Base-by-base conservation (phyloP, 2,329 filamentous ascomycete species). In the Monilinia aucupariae region DNA sequence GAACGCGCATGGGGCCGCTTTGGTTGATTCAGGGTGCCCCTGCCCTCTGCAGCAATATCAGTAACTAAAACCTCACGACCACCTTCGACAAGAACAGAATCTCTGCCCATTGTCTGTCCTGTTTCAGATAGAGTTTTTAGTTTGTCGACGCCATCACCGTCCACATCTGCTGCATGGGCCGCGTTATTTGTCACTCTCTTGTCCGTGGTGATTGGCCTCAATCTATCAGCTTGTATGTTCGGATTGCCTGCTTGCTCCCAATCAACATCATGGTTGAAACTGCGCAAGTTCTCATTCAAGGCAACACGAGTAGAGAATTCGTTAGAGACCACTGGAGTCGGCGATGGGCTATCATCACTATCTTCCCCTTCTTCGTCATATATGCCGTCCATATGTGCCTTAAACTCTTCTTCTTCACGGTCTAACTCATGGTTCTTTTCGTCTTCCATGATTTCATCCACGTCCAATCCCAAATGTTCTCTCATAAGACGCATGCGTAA, bases 381-480 rank as follows among this genome's bases (percentile, higher is more conserved):
- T 53, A 88, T 85, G 6, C 81, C 79, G 39, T 84, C 78, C 84
- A 88, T 87, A 58, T 86, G 82, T 4, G 78, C 75, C 70, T 84
- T 80, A 67, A 82, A 86, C 34, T 78, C 75, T 58, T 81, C 75
- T 51, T 73, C 70, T 65, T 78, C 80, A 17, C 81, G 78, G 68
- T 88, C 86, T 55, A 85, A 75, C 70, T 92, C 87, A 34, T 84
- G 84, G 68, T 85, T 82, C 58, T 88, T 82, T 68, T 92, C 87
- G 65, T 93, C 85, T 72, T 94, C 91, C 72, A 90, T 85, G 64
- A 97, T 87, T 71, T 91, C 90, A 74, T 99, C 94, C 4, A 96
- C 91, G 72, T 97, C 92, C 47, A 97, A 80, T n/a, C 94, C 94
- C 37, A 99, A 80, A 78, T 99, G 94, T 76, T 99, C 94, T 66